Base-by-base conservation (phyloP, 1,139 yeast genomes). In the Geotrichum klebahnii region DNA sequence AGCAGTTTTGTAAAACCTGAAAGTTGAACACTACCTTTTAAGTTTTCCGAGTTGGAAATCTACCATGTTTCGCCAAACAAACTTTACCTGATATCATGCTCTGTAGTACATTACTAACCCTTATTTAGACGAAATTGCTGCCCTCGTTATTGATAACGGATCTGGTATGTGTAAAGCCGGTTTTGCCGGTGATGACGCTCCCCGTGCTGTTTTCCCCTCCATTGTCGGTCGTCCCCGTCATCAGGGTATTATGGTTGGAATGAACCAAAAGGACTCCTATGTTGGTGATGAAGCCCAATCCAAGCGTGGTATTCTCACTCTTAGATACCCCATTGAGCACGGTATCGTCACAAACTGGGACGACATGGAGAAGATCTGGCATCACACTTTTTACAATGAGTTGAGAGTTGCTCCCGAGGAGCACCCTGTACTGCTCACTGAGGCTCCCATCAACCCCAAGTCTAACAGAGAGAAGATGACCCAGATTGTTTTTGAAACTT, bases 81-180 rank as follows among this genome's bases (percentile, higher is more conserved):
- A n/a, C n/a, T n/a, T n/a, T n/a, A n/a, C 29, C 29, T 26, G 29
- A 26, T 26, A 6, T 26, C 29, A 26, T 26, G 9, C 10, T 26
- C n/a, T n/a, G n/a, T n/a, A n/a, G n/a, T 6, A 26, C 6, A 26
- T 8, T 26, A 10, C 29, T 26, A 26, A 26, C 29, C 29, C 29
- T 26, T 10, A 26, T 8, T 10, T 26, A 26, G 29, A 26, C 29
- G 29, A 26, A 26, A 26, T 26, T 26, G 29, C 29, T 26, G 29
- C 29, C 29, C 29, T 26, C 29, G 29, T 26, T 26, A 26, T 26
- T 6, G 10, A 10, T 26, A n/a, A n/a, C n/a, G 98, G 98, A 80
- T 92, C 98, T 72, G 98, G 98, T 83, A 92, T 92, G 97, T 92
- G 97, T 84, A 92, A 92, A 76, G 97, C 97, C 94, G 98, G 98